Conservation (phyloP, 495 filamentous ascomycete species). For the Podospora pseudoanserina region DNA sequence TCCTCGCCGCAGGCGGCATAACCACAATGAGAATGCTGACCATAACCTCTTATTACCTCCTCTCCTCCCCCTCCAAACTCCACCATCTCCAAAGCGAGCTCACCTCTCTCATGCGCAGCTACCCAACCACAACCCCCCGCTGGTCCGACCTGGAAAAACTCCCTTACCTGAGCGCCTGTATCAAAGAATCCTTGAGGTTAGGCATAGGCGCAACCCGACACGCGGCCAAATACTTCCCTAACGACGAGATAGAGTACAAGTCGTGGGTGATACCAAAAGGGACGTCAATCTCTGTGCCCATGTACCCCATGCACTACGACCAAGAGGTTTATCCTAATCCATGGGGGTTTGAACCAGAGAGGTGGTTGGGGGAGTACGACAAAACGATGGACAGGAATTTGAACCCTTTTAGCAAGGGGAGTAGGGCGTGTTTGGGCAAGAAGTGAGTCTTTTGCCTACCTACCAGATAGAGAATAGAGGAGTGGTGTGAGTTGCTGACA, state of each 20-base stretch:
- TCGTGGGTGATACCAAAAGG: conserved; percentile 5
- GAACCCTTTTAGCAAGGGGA: conserved; percentile 2
- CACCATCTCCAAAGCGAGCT: neutral
- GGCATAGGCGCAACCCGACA: conserved; percentile 3
- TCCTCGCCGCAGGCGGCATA: conserved; percentile 3
- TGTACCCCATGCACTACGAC: conserved; percentile 8
- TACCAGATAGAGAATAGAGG: too few relatives aligned
- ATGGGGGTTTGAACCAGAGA: neutral
- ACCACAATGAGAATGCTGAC: conserved; percentile 4
- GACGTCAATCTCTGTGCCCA: conserved; percentile 4
- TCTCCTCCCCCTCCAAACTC: neutral
- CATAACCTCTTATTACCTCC: neutral
- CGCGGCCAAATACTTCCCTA: neutral
- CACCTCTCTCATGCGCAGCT: neutral
- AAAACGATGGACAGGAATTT: conserved; percentile 1
- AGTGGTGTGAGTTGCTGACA: neutral
- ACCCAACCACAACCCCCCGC: neutral
- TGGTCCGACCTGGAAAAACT: neutral
- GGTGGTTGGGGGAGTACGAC: neutral
- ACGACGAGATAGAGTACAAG: conserved; percentile 4
- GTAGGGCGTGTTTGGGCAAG: neutral
- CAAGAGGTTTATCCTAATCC: neutral
- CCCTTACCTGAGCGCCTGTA: neutral
- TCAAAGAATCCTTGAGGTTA: conserved; percentile 1
- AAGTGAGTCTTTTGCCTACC: conserved; percentile 1